Conservation (phyloP, 1,284 basidiomycete genomes). For the Irpex sp. region DNA sequence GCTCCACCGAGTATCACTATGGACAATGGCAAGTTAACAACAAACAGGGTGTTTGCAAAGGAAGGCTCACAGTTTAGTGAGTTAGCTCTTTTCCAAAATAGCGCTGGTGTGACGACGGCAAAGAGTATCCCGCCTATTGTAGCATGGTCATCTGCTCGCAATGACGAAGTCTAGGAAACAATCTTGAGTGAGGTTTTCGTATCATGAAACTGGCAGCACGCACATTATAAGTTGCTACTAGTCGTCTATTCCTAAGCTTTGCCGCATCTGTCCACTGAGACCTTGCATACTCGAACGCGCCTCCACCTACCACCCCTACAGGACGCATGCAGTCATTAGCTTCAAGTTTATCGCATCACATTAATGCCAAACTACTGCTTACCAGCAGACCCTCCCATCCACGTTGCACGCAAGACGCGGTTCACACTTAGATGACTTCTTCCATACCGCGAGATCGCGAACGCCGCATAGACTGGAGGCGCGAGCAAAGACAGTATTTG, state of each 20-base stretch:
- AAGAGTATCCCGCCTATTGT: slow-evolving; percentile 64
- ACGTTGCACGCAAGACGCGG: slow-evolving; percentile 61
- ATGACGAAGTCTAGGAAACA: slow-evolving; percentile 42
- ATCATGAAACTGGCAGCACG: slow-evolving; percentile 10
- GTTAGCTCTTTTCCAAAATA: slow-evolving; percentile 65
- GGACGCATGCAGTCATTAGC: slow-evolving; percentile 3
- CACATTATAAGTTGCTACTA: slow-evolving; percentile 55
- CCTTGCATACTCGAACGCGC: slow-evolving; percentile 41
- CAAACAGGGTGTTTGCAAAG: not conserved
- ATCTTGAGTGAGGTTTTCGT: not conserved
- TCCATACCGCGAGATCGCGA: slow-evolving; percentile 50
- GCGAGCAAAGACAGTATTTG: slow-evolving; percentile 57
- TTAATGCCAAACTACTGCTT: slow-evolving; percentile 11
- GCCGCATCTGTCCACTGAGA: slow-evolving; percentile 37
- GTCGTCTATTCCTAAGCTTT: slow-evolving; percentile 36
- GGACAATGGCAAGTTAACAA: not conserved
- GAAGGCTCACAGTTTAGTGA: slow-evolving; percentile 47
- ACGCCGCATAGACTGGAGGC: slow-evolving; percentile 54
- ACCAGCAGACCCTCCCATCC: slow-evolving; percentile 63
- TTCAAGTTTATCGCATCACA: not conserved
- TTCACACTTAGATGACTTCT: slow-evolving; percentile 52
- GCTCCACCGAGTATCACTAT: slow-evolving; percentile 68
- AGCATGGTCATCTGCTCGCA: slow-evolving; percentile 65
- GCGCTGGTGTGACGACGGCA: slow-evolving; percentile 57
- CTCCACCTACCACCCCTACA: slow-evolving; percentile 37